Conservation (phyloP, 805 yeast species). For the Suhomyces sp. region DNA sequence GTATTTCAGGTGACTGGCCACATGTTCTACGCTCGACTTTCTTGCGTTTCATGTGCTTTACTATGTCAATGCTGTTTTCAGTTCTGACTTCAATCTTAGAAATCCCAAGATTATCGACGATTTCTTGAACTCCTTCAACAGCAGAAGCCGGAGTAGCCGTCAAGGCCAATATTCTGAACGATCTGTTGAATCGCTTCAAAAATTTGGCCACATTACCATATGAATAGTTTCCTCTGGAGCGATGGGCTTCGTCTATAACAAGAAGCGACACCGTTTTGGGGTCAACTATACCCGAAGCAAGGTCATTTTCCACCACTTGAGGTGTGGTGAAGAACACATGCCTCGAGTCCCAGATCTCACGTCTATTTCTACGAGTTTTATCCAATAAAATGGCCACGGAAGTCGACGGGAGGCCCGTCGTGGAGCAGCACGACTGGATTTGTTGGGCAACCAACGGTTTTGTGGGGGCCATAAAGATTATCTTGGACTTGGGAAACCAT, state of each 20-base stretch:
- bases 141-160: constrained; percentile 96
- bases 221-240: constrained; percentile 88
- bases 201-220: constrained; percentile 79
- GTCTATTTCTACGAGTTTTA: constrained; percentile 56
- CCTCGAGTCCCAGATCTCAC: constrained; percentile 71
- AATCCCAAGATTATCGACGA: constrained; percentile 68
- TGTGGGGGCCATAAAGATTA: constrained; percentile 96
- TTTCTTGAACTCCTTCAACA: constrained; percentile 82
- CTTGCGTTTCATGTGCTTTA: constrained; percentile 72
- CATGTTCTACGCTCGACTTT: constrained; percentile 59
- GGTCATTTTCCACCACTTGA: constrained; percentile 90
- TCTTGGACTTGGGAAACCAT: constrained; percentile 79
- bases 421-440: constrained; percentile 84
- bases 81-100: constrained; percentile 83
- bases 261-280: constrained; percentile 73
- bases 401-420: constrained; percentile 75
- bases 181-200: constrained; percentile 50
- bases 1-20: constrained; percentile 51
- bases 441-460: constrained; percentile 96
- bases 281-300: constrained; percentile 67
- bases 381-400: constrained; percentile 79
- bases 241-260: constrained; percentile 93
- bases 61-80: constrained; percentile 76
- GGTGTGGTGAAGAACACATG: constrained; percentile 93
- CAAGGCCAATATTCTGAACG: constrained; percentile 75